Conservation (phyloP, 352 stramenopile genomes). For the Pythium rhizo-oryzae region DNA sequence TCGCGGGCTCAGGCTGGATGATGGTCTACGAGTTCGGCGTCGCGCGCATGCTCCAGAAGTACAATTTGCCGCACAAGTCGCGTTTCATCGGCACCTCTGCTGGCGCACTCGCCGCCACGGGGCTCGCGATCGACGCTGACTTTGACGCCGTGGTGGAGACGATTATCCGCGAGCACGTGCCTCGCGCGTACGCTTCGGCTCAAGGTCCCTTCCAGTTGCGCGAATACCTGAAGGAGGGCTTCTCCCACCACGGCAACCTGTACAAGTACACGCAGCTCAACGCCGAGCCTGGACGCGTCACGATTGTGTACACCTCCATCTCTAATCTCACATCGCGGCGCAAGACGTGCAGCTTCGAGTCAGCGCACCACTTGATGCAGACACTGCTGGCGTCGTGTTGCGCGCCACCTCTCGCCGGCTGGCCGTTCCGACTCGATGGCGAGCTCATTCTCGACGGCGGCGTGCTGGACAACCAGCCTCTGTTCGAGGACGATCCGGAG, state of each 20-base stretch:
- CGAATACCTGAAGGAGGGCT: constrained; percentile 26
- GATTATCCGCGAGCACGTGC: constrained; percentile 29
- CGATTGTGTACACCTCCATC: constrained; percentile 40
- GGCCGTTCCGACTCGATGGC: constrained; percentile 44
- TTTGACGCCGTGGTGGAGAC: constrained; percentile 36
- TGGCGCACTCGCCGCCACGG: constrained; percentile 35
- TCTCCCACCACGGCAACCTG: constrained; percentile 22
- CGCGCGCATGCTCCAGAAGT: constrained; percentile 39
- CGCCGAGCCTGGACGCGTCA: constrained; percentile 12
- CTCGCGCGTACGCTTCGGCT: constrained; percentile 8
- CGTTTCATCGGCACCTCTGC: constrained; percentile 43
- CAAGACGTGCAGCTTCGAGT: constrained; percentile 32
- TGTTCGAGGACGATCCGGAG: constrained; percentile 19
- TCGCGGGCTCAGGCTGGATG: constrained; percentile 42
- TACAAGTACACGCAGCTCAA: constrained; percentile 26
- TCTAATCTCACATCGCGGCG: constrained; percentile 25
- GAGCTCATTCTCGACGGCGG: constrained; percentile 54
- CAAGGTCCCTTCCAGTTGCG: constrained; percentile 35
- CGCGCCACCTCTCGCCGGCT: constrained; percentile 15
- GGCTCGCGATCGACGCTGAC: constrained; percentile 34
- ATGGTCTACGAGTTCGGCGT: constrained; percentile 50
- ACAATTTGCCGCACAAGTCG: constrained; percentile 16
- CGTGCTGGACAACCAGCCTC: constrained; percentile 39
- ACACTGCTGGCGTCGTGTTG: constrained; percentile 41
- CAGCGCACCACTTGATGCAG: constrained; percentile 26